Percentiles rank a stretch among this genome's conserved stretches.
These are phyloP conservation scores for Neophaeococcomyces mojaviensis DNA, from an alignment of 2,329 filamentous ascomycete species.

Conservation along the genomic window DNA sequence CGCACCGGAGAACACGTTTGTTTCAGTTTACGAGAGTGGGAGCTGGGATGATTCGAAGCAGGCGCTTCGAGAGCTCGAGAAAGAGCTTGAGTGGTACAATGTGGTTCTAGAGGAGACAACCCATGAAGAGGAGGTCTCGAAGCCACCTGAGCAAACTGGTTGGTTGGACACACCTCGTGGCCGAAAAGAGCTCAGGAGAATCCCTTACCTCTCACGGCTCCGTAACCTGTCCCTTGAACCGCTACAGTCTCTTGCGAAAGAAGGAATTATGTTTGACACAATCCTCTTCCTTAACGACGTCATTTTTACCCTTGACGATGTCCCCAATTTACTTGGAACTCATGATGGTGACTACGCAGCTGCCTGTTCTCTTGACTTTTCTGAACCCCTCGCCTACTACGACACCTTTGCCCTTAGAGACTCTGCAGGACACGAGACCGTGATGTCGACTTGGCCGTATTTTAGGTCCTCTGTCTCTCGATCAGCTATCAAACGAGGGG, in stretches of 20 bases:
- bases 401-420: slow-evolving; percentile 69
- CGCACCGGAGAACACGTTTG: slow-evolving; percentile 57
- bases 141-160: slow-evolving; percentile 41
- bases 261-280: slow-evolving; percentile 48
- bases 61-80: slow-evolving; percentile 51
- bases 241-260: slow-evolving; percentile 42
- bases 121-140: slow-evolving; percentile 4
- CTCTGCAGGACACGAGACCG: slow-evolving; percentile 53
- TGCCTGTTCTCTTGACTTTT: slow-evolving; percentile 64
- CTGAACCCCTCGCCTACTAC: slow-evolving; percentile 53
- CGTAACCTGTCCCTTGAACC: slow-evolving; percentile 57
- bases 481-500: slow-evolving; percentile 44
- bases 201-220: slow-evolving; percentile 58
- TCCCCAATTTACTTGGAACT: slow-evolving; percentile 49
- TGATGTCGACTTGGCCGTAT: slow-evolving; percentile 61
- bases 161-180: slow-evolving; percentile 51
- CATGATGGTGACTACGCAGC: slow-evolving; percentile 54
- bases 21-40: slow-evolving; percentile 61
- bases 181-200: slow-evolving; percentile 52
- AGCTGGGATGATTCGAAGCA: slow-evolving; percentile 61
- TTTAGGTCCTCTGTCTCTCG: slow-evolving; percentile 47
- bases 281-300: slow-evolving; percentile 50
- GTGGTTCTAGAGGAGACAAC: slow-evolving; percentile 30
- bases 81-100: slow-evolving; percentile 31
- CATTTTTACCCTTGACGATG: slow-evolving; percentile 43